These are phyloP conservation scores for Diversispora epigaea DNA, from an alignment of 192 early-diverging fungal genomes.

Conservation along the genomic window DNA sequence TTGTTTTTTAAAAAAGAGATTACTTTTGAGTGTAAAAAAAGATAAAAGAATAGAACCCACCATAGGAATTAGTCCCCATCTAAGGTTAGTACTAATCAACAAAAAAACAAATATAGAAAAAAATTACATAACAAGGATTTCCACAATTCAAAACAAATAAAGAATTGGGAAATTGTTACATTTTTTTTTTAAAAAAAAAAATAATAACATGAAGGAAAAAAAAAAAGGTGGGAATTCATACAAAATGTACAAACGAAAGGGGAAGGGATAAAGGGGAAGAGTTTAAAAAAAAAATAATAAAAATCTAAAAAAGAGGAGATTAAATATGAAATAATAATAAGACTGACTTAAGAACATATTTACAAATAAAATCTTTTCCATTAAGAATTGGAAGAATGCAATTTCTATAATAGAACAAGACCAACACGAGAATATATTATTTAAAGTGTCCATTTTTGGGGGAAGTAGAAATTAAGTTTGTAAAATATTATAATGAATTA, in stretches of 20 bases:
- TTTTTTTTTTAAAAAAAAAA: constrained; percentile 22
- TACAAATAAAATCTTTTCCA: constrained; percentile 20
- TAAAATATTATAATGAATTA: background rate
- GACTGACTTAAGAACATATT: constrained; percentile 10
- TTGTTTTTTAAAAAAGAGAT: constrained; percentile 7
- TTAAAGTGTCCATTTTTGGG: background rate
- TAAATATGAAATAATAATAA: constrained; percentile 3
- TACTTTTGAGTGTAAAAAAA: constrained; percentile 16
- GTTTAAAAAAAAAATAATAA: constrained; percentile 23
- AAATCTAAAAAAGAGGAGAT: constrained; percentile 6
- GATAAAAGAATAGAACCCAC: constrained; percentile 6
- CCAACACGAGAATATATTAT: background rate
- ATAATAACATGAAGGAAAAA: constrained; percentile 25
- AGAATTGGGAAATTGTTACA: constrained; percentile 28
- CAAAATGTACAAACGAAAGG: constrained; percentile 33
- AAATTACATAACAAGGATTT: background rate
- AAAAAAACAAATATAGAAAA: background rate
- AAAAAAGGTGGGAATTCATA: constrained; percentile 3
- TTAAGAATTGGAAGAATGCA: background rate
- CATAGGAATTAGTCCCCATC: constrained; percentile 29
- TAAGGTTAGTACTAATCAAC: constrained; percentile 3
- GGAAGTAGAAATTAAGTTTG: background rate
- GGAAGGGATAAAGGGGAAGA: constrained; percentile 9
- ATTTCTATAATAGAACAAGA: background rate
- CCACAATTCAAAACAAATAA: background rate